Conservation (phyloP, 2,329 filamentous ascomycete species). For the Keithomyces neogunnii region DNA sequence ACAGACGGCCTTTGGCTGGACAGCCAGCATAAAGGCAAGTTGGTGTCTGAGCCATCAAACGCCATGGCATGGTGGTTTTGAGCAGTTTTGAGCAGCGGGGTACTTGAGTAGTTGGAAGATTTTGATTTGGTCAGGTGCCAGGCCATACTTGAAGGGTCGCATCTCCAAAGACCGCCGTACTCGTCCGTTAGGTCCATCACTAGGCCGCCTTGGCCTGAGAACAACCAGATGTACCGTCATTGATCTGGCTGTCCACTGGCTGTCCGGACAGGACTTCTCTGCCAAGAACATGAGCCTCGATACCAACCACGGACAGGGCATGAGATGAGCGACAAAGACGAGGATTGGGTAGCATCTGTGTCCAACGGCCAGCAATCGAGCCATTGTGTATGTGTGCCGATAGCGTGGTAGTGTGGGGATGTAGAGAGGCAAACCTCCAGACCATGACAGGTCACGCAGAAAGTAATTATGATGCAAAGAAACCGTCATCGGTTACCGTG, state of each 20-base stretch:
- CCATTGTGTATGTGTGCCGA: too few relatives aligned
- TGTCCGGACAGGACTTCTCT: slow-evolving; percentile 42
- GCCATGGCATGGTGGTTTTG: slow-evolving; percentile 50
- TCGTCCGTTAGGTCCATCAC: slow-evolving; percentile 55
- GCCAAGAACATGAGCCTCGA: slow-evolving; percentile 37
- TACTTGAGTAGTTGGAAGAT: slow-evolving; percentile 29
- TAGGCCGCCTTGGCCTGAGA: slow-evolving; percentile 53
- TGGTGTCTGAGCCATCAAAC: slow-evolving; percentile 27
- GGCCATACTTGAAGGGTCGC: slow-evolving; percentile 24
- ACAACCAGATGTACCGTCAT: slow-evolving; percentile 45
- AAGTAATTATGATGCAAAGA: too few relatives aligned
- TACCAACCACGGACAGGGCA: slow-evolving; percentile 29
- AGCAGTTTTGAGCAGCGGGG: slow-evolving; percentile 41
- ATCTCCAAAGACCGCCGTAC: slow-evolving; percentile 47
- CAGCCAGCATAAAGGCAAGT: slow-evolving; percentile 56
- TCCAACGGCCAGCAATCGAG: slow-evolving; percentile 12
- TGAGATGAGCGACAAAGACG: slow-evolving; percentile 43
- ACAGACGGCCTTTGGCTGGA: slow-evolving; percentile 43
- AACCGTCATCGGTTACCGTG: too few relatives aligned
- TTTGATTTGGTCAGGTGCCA: slow-evolving; percentile 37
- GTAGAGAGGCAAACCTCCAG: too few relatives aligned
- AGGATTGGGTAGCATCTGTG: slow-evolving; percentile 13
- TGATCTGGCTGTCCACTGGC: slow-evolving; percentile 40
- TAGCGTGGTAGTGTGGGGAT: too few relatives aligned
- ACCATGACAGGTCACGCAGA: too few relatives aligned